phyloP scores from a whole-genome alignment of 805 yeast species.

The Candida arabinofermentans region DNA sequence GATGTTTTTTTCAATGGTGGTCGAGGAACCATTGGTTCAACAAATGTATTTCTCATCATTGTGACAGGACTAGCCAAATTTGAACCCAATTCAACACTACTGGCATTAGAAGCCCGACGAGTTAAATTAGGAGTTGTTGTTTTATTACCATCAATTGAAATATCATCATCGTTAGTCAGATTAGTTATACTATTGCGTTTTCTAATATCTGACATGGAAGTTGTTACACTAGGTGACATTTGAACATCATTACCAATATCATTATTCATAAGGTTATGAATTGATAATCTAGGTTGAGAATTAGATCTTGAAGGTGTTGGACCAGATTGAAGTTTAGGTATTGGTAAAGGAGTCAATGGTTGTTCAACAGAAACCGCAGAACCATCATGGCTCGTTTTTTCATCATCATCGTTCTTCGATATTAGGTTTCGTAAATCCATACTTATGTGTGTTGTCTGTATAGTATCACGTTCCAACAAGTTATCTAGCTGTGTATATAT shows the following conservation, averaged over 20 bases:
- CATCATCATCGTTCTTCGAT: conserved; percentile 24
- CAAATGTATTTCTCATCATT: conserved; percentile 1
- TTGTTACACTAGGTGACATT: background rate
- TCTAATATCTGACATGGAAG: conserved; percentile 7
- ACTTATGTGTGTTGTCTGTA: no score
- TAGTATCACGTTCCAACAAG: no score
- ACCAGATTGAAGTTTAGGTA: background rate
- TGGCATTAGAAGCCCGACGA: conserved; percentile 10
- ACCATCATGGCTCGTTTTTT: background rate
- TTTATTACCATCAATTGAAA: conserved; percentile 38
- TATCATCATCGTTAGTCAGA: conserved; percentile 43
- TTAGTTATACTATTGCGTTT: conserved; percentile 29
- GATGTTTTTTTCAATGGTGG: conserved; percentile 7
- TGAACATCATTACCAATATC: background rate
- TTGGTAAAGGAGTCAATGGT: conserved; percentile 1
- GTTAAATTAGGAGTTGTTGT: conserved; percentile 34
- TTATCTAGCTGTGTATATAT: no score
- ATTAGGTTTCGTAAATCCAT: conserved; percentile 32
- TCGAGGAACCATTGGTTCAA: conserved; percentile 4
- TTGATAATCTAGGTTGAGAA: conserved; percentile 28
- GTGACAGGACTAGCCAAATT: no score
- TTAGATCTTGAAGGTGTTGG: conserved; percentile 11
- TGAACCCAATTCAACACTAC: conserved; percentile 11
- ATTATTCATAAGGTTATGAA: conserved; percentile 29
- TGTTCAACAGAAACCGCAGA: background rate